These are phyloP conservation scores for Nitzschia sp. DNA, from an alignment of 108 stramenopile genomes.

Conservation along the genomic window DNA sequence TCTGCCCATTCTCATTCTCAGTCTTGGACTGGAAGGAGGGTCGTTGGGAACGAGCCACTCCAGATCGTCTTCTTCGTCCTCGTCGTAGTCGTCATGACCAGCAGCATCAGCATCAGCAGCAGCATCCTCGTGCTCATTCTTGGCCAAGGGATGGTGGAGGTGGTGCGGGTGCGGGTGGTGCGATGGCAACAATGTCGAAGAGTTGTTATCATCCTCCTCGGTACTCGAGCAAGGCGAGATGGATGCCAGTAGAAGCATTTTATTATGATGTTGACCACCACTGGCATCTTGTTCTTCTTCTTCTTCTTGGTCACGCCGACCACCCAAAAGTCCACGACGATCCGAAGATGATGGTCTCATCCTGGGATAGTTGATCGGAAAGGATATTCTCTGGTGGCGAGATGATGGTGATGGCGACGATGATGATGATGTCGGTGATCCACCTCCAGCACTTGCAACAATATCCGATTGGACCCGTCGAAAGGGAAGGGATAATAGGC, in stretches of 20 bases:
- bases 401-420: not conserved
- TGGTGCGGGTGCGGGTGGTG: not conserved
- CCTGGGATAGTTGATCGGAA: not conserved
- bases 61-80: not conserved
- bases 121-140: not conserved
- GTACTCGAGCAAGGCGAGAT: not conserved
- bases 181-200: too few relatives aligned
- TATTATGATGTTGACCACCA: too few relatives aligned
- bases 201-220: not conserved
- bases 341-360: too few relatives aligned
- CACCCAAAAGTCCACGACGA: too few relatives aligned
- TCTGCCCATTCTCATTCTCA: too few relatives aligned
- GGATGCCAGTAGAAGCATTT: too few relatives aligned
- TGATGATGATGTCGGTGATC: not conserved
- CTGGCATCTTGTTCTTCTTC: not conserved
- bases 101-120: not conserved
- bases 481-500: not conserved
- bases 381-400: not conserved
- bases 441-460: too few relatives aligned
- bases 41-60: not conserved
- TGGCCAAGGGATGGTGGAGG: not conserved
- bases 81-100: not conserved
- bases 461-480: constrained; percentile 11
- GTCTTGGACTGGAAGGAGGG: not conserved
- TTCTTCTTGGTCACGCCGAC: too few relatives aligned